Evolutionary conservation across 2,329 filamentous ascomycete genomes (phyloP).

Genomic region (Dothistroma pini): DNA sequence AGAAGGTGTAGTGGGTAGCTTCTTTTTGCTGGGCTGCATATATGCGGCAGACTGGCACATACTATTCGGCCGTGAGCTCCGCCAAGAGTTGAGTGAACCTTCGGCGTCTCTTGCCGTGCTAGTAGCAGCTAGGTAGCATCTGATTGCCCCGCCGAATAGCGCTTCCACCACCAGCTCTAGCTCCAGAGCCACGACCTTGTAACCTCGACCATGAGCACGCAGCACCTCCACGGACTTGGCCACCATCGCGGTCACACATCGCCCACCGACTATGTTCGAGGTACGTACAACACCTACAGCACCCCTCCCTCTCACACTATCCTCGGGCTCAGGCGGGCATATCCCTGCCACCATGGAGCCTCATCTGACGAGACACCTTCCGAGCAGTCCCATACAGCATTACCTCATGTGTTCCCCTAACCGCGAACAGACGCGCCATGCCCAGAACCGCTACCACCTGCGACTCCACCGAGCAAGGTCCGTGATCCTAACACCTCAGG

Average conservation of each 20-base stretch:
- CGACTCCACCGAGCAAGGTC: conserved; percentile 80
- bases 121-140: too few species aligned
- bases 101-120: too few species aligned
- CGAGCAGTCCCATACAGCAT: not conserved
- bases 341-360: conserved; percentile 2
- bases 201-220: not conserved
- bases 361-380: not conserved
- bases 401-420: not conserved
- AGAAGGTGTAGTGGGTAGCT: not conserved
- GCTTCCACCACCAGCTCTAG: not conserved
- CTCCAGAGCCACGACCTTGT: not conserved
- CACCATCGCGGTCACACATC: not conserved
- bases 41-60: too few species aligned
- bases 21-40: not conserved
- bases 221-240: not conserved
- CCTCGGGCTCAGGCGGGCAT: not conserved
- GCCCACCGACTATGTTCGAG: conserved; percentile 9
- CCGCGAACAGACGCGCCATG: conserved; percentile 51
- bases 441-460: conserved; percentile 70
- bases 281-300: not conserved
- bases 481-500: conserved; percentile 73
- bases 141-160: not conserved
- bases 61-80: too few species aligned
- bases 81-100: too few species aligned
- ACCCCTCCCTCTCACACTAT: not conserved